These are phyloP conservation scores for Marasmius tenuissimus DNA, from an alignment of 1,284 basidiomycete genomes.

Conservation along the genomic window DNA sequence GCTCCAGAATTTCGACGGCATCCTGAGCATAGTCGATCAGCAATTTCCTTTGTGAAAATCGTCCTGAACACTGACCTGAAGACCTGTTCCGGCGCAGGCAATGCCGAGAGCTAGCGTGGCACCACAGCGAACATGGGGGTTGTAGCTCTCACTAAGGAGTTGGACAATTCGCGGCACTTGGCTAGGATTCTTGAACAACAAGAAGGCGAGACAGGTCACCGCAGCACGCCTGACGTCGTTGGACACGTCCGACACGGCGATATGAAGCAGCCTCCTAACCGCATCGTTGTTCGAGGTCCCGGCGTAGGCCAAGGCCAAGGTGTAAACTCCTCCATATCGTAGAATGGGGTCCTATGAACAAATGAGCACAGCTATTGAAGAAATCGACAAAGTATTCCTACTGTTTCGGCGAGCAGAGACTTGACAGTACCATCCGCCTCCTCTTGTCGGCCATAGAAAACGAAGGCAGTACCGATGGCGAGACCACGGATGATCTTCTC, in stretches of 20 bases:
- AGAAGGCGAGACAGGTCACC: conserved; percentile 91
- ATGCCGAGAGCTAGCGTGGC: conserved; percentile 94
- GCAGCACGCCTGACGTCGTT: conserved; percentile 95
- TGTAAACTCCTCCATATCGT: conserved; percentile 95
- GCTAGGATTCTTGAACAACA: conserved; percentile 92
- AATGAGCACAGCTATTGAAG: background rate
- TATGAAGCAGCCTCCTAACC: conserved; percentile 86
- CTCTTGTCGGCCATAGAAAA: conserved; percentile 90
- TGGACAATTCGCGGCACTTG: conserved; percentile 96
- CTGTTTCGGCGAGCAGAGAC: conserved; percentile 82
- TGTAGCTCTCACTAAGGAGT: conserved; percentile 94
- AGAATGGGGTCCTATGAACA: conserved; percentile 82
- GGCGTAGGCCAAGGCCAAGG: conserved; percentile 91
- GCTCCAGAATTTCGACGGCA: conserved; percentile 92
- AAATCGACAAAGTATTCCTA: conserved; percentile 30
- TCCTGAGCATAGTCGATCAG: conserved; percentile 48
- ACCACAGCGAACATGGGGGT: conserved; percentile 96
- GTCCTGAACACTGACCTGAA: conserved; percentile 54
- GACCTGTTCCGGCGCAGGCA: conserved; percentile 95
- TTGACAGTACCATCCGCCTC: conserved; percentile 82
- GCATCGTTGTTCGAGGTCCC: conserved; percentile 93
- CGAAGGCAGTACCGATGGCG: conserved; percentile 87
- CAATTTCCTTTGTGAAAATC: background rate
- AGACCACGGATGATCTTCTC: conserved; percentile 97
- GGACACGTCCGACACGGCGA: conserved; percentile 95